Evolutionary conservation across 179 eudicot species (phyloP), one percentile per base, ranked within the genome.

Genomic region (Beta macrorhiza): DNA sequence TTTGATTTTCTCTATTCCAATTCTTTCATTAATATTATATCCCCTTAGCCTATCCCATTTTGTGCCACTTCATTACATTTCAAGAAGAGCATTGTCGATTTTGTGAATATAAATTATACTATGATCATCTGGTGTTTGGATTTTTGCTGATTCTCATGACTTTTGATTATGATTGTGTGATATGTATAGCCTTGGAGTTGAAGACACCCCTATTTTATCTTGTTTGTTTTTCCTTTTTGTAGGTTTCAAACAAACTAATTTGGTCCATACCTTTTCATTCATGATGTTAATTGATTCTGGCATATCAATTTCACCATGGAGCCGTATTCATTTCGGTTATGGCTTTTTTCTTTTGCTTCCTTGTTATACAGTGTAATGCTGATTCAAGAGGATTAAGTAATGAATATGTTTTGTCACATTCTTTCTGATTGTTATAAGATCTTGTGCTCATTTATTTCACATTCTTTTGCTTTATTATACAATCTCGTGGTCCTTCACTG

Each of bases 31-130:
- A 64, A 25, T 7, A 32, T 51, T 7, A 3, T 9, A 17, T 51
- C 29, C 62, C 14, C 70, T 49, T 49, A 6, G 56, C 5, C 71
- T 32, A 67, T 12, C 73, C 25, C 55, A 44, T 57, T 10, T 67
- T 55, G 37, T 37, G 81, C 20, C 32, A 11, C 59, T 67, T 69
- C 67, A 25, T 17, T 74, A 53, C 64, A 42, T 78, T 45, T 71
- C 47, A 29, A 47, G 29, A 71, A 68, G 25, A 63, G 10, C 25
- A 29, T 4, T 78, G 71, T 19, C 14, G 58, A 45, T 47, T 7
- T 49, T 32, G 19, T 45, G 75, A 44, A 71, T 11, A 42, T 22
- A 19, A 45, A n/a, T 68, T 10, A 53, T 19, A 61, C 42, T 68
- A 37, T 22, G 56, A 67, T 61, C 37, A 17, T 19, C 17, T 68